Evolutionary conservation across 495 filamentous ascomycete species (phyloP), one percentile per base, ranked within the genome.

Genomic region (Cercophora sp.): DNA sequence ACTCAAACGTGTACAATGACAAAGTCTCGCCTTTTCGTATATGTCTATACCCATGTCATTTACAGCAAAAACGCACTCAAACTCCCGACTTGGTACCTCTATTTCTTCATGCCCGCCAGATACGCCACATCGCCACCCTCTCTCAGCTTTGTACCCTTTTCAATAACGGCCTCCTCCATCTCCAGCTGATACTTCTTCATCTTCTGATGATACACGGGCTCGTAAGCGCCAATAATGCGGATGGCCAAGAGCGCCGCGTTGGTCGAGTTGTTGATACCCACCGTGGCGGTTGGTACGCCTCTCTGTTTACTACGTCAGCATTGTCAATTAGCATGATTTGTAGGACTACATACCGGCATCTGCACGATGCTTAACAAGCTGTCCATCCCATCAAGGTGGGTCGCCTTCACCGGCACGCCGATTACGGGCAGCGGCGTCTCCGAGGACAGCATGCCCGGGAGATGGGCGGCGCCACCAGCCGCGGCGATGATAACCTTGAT

Each of bases 401-500:
- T 92, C 3, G 87, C 89, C 71, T 88, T 93, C 16, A 98, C 85
- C 0, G 94, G 93, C 1, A 96, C 82, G 11, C 94, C 93, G 51
- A 97, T 92, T 11, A 96, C 92, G 0, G 92, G 93, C 26, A 97
- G 76, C n/a, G 83, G 79, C 9, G 89, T 93, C 68, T 86, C 83
- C 10, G 88, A 85, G 2, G 91, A 86, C 8, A 87, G 74, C 93
- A 97, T 97, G 32, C 94, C 92, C 8, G 91, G 93, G 5, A 96
- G 73, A 68, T 95, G 89, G 10, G 92, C 92, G 1, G 91, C 91
- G 32, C 93, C 92, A 39, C 91, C 92, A 13, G 94, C 93, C 9
- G 91, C 92, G 0, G 93, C 92, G 65, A 98, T 95, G 66, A 97
- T 91, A 34, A 93, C 90, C 69, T 87, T 86, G 71, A 95, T 79